Conservation (phyloP, 306 rosid species). For the Vigna mungo region DNA sequence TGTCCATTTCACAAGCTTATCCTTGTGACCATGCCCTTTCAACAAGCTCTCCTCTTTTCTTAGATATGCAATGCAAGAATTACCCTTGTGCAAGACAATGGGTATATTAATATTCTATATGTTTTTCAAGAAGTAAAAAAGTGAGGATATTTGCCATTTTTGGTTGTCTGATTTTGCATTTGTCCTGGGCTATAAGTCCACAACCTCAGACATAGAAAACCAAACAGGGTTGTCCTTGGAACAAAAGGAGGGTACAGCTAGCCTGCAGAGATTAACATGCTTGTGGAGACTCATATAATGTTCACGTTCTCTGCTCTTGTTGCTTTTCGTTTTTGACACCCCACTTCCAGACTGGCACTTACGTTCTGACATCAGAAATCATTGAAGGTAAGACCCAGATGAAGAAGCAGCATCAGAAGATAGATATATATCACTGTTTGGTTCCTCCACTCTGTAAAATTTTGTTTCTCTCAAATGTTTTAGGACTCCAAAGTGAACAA, state of each 20-base stretch:
- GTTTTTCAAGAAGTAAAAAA: conserved; percentile 11
- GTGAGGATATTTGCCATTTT: conserved; percentile 34
- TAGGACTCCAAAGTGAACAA: neutral
- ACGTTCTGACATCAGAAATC: conserved; percentile 28
- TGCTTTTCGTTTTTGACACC: conserved; percentile 53
- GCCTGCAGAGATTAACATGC: conserved; percentile 44
- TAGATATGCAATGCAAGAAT: conserved; percentile 2
- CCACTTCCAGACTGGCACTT: conserved; percentile 66
- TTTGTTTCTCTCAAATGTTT: conserved; percentile 24
- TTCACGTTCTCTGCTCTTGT: conserved; percentile 35
- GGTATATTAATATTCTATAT: neutral
- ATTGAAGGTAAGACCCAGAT: conserved; percentile 41
- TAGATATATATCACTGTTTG: conserved; percentile 33
- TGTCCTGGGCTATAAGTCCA: conserved; percentile 33
- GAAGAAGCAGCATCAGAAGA: conserved; percentile 10
- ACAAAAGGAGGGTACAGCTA: conserved; percentile 38
- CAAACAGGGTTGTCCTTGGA: conserved; percentile 35
- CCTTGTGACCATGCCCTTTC: conserved; percentile 43
- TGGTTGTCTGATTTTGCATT: conserved; percentile 43
- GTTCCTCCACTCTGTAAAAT: conserved; percentile 26
- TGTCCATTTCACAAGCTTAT: conserved; percentile 28
- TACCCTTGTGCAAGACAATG: neutral
- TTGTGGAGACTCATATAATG: conserved; percentile 14
- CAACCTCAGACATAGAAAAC: conserved; percentile 49
- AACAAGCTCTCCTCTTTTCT: conserved; percentile 31